Conservation (phyloP, 2,329 filamentous ascomycete genomes). For the Calcarisporium arbuscula region DNA sequence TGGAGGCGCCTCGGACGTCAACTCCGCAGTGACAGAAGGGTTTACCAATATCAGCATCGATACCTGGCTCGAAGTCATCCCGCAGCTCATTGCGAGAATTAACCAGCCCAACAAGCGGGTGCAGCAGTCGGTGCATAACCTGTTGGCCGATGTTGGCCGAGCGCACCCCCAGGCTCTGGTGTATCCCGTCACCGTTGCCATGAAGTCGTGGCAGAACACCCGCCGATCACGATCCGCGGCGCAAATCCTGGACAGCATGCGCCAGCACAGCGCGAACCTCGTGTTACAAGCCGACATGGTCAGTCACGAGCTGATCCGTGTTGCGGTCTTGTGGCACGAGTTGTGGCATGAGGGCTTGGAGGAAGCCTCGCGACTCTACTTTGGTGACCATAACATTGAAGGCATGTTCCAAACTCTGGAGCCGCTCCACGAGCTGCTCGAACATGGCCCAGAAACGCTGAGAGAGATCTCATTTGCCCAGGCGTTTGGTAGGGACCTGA, state of each 20-base stretch:
- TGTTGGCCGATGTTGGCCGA: conserved; percentile 87
- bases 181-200: conserved; percentile 93
- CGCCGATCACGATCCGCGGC: conserved; percentile 81
- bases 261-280: conserved; percentile 83
- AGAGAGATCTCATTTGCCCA: conserved; percentile 96
- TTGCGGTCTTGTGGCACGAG: conserved; percentile 97
- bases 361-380: conserved; percentile 93
- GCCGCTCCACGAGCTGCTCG: conserved; percentile 85
- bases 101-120: conserved; percentile 91
- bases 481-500: conserved; percentile 90
- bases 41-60: conserved; percentile 90
- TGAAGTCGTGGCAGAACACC: conserved; percentile 83
- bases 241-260: conserved; percentile 97
- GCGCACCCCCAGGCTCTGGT: conserved; percentile 94
- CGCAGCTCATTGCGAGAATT: conserved; percentile 93
- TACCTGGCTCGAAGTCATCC: conserved; percentile 97
- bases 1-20: conserved; percentile 83
- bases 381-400: conserved; percentile 94
- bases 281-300: conserved; percentile 95
- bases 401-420: conserved; percentile 92
- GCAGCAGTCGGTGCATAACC: conserved; percentile 82
- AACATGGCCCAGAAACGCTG: conserved; percentile 85
- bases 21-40: conserved; percentile 79
- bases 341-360: conserved; percentile 98
- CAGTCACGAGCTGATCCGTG: conserved; percentile 92